Evolutionary conservation across 2,329 filamentous ascomycete species (phyloP), one percentile per base, ranked within the genome.

Genomic region (Phaeosphaeria sp.): DNA sequence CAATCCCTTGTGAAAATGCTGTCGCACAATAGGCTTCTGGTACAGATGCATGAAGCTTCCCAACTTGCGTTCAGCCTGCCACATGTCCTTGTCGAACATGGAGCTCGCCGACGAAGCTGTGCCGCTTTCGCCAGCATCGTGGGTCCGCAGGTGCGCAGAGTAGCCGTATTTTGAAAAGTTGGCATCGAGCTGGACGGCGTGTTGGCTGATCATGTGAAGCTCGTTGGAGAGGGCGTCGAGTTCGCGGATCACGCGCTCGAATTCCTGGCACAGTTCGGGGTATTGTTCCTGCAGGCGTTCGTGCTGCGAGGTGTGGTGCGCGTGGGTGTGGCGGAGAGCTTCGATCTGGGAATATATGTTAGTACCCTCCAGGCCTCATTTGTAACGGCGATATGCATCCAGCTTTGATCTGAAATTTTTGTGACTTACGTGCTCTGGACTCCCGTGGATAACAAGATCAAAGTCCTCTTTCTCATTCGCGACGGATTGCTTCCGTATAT

Each of bases 151-250:
- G 69, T 84, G 81, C 25, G 86, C 85, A 49, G 80, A 81, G 68
- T 88, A 89, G 1, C 87, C 87, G 75, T 87, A 89, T 66, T 85
- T 86, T 54, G 81, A 81, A 69, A 89, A 89, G 68, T 85, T 89
- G 33, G 85, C 84, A 64, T 85, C 84, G 21, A 89, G 75, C 18
- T 82, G 77, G 5, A 85, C 81, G 3, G 82, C 80, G 65, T 86
- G 83, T 55, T 83, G 81, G 2, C 79, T 82, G 51, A 88, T 74
- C 59, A 81, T 78, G 56, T 85, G 82, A 6, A 89, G 73, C 70
- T 89, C 85, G 1, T 68, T 63, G 11, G 78, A 79, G n/a, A 88
- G 77, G 0, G 74, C 73, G 56, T 84, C 81, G 11, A 89, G 76
- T 61, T 88, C 83, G 9, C 73, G 67, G 44, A 84, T 82, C 9